Evolutionary conservation across 2,329 filamentous ascomycete genomes (phyloP), one percentile per base, ranked within the genome.

Genomic region (Fusarium haematococcum): DNA sequence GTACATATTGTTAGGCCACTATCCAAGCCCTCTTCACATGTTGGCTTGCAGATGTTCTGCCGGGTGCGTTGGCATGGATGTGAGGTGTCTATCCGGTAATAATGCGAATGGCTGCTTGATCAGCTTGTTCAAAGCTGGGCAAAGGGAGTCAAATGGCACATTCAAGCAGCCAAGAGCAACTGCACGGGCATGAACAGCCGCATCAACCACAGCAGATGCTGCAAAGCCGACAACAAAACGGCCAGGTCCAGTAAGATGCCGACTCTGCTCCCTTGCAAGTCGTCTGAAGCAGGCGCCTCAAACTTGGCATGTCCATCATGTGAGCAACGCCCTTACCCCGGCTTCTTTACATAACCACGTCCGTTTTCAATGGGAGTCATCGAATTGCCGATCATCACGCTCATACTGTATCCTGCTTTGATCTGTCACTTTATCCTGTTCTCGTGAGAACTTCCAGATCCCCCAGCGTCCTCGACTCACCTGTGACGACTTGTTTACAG

Each of bases 291-390:
- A 58, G 59, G 33, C 30, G 39, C 52, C 57, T 63, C 48, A 61
- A 67, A 52, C 60, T 41, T 64, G 23, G 37, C 54, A 60, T 65
- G 43, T 58, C 16, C 48, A 69, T 69, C 30, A 57, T 71, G 52
- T 65, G 37, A 59, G 33, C 33, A 25, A 48, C 25, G 10, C 52
- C 59, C 48, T 65, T 60, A 41, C 9, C 70, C 45, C 56, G 68
- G 43, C 37, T 57, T 9, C 39, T 63, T 60, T 54, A 71, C 63
- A 64, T 65, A 45, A 57, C 16, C 48, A 67, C 32, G 16, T 7
- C 45, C 8, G 58, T 43, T 74, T 35, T 25, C 30, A 20, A 56
- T 32, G 48, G 20, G 35, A 43, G 14, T 23, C 23, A 33, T 41
- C 27, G 18, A 43, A 56, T 70, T 52, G 66, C 54, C 48, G 56